Conservation (phyloP, 2,329 filamentous ascomycete species). For the Xylariaceae sp. region DNA sequence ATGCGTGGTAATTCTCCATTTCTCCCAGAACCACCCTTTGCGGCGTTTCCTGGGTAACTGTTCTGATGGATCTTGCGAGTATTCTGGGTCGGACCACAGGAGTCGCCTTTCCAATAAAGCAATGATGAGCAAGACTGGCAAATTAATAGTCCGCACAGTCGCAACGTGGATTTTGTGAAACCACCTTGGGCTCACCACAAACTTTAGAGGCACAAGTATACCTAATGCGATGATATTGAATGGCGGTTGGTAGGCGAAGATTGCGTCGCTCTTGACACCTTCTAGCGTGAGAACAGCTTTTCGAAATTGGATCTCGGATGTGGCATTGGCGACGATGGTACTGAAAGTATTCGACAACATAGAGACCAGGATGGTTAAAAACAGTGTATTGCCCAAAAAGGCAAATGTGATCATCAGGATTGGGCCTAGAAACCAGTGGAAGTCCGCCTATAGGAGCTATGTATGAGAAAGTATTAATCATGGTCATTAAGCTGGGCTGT, state of each 20-base stretch:
- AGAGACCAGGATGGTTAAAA: conserved; percentile 83
- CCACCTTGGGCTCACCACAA: conserved; percentile 74
- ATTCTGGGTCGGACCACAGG: conserved; percentile 50
- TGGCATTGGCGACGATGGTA: conserved; percentile 70
- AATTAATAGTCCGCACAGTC: conserved; percentile 68
- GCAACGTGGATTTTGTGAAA: conserved; percentile 88
- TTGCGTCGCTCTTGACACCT: conserved; percentile 78
- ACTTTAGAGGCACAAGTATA: conserved; percentile 71
- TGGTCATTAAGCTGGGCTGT: background rate
- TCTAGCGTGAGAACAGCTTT: conserved; percentile 78
- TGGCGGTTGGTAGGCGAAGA: conserved; percentile 78
- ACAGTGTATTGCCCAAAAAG: conserved; percentile 81
- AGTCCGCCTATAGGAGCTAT: conserved; percentile 50
- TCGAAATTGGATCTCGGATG: conserved; percentile 80
- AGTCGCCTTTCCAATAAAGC: conserved; percentile 65
- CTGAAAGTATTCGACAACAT: conserved; percentile 83
- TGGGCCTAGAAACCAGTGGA: conserved; percentile 76
- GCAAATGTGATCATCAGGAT: conserved; percentile 78
- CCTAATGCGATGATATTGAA: conserved; percentile 78
- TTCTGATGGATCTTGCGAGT: conserved; percentile 21
- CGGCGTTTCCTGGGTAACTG: conserved; percentile 20
- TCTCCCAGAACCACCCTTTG: conserved; percentile 58
- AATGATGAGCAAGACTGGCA: conserved; percentile 69
- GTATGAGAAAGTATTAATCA: background rate
- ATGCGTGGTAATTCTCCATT: conserved; percentile 65